Conservation (phyloP, 2,329 filamentous ascomycete genomes). For the Aspergillus sp. region DNA sequence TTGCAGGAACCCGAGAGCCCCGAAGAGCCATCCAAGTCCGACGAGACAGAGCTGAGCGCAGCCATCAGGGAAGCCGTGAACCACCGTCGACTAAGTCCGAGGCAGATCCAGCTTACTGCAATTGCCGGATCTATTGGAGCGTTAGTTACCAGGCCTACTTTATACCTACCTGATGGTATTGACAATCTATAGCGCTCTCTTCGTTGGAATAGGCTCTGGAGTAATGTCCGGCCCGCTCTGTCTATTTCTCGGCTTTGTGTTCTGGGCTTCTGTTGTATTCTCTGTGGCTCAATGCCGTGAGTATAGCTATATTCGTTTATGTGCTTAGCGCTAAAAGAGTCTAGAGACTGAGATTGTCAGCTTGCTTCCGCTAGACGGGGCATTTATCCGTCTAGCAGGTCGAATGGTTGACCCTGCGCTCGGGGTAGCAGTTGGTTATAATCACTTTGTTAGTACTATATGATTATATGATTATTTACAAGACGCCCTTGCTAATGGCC, state of each 20-base stretch:
- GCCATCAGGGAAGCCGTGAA: neutral
- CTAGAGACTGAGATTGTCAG: constrained; percentile 3
- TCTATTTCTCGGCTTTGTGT: neutral
- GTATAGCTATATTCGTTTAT: neutral
- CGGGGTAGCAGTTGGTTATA: constrained; percentile 1
- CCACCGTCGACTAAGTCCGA: neutral
- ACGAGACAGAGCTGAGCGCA: neutral
- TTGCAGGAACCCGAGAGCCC: neutral
- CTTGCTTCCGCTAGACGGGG: neutral
- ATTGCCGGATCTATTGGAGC: constrained; percentile 2
- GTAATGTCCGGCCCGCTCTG: constrained; percentile 5
- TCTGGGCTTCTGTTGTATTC: constrained; percentile 7
- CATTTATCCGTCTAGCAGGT: constrained; percentile 3
- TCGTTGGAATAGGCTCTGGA: constrained; percentile 3
- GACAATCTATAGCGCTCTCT: neutral
- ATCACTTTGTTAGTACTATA: constrained; percentile 1
- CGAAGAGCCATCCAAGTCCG: neutral
- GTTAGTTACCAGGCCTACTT: neutral
- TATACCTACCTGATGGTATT: neutral
- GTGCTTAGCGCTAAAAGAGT: neutral
- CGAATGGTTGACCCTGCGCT: constrained; percentile 6
- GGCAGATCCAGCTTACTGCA: constrained; percentile 5
- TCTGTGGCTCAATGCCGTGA: constrained; percentile 2
- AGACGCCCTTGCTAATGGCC: neutral
- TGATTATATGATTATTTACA: neutral